Conservation (phyloP, 2,329 filamentous ascomycete species). For the Xylaria sp. region DNA sequence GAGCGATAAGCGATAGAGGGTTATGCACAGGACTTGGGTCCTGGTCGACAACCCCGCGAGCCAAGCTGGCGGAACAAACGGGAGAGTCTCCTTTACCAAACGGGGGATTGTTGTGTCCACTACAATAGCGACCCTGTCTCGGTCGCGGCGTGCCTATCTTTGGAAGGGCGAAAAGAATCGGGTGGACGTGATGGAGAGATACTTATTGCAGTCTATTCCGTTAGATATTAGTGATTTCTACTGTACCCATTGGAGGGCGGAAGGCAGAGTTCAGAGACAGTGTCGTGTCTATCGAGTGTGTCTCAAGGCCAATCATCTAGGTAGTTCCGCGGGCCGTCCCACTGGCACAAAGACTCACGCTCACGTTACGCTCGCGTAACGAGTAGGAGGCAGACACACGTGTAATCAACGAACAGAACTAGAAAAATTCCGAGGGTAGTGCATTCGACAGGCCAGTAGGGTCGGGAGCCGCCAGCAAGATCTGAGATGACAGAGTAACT, state of each 20-base stretch:
- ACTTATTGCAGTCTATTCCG: not conserved
- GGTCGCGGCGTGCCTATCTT: constrained; percentile 1
- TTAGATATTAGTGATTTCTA: not conserved
- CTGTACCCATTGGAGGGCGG: not conserved
- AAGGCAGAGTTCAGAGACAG: no score
- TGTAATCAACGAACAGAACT: not conserved
- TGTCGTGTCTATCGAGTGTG: no score
- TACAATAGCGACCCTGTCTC: not conserved
- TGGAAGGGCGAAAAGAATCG: not conserved
- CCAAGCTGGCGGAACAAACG: constrained; percentile 23
- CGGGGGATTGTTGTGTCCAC: not conserved
- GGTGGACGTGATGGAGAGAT: not conserved
- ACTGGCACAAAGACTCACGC: constrained; percentile 4
- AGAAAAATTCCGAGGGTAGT: not conserved
- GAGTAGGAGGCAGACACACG: no score
- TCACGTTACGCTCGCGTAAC: not conserved
- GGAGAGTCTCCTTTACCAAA: constrained; percentile 7
- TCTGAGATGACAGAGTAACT: constrained; percentile 7
- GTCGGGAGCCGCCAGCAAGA: not conserved
- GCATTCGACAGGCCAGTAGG: not conserved
- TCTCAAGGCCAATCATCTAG: constrained; percentile 8
- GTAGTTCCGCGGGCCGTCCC: constrained; percentile 23
- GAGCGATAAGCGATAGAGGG: not conserved
- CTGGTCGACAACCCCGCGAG: constrained; percentile 4
- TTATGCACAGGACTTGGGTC: not conserved